phyloP scores from a whole-genome alignment of 441 rosid species.

The Populus tomentosa region DNA sequence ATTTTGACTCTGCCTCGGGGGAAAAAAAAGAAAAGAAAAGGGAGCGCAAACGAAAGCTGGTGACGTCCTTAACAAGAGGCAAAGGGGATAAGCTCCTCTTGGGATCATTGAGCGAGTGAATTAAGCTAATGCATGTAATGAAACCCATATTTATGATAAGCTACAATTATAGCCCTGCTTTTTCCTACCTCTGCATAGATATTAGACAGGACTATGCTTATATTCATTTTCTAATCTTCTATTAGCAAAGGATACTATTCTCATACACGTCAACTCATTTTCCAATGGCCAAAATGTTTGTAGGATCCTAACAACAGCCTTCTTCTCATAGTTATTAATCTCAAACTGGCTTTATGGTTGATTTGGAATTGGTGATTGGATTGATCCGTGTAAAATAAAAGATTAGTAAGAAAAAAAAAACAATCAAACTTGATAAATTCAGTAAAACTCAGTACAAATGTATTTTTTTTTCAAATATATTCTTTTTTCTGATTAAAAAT shows the following conservation, averaged over 20 bases:
- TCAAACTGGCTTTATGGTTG: accelerated
- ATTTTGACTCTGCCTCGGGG: conserved; percentile 26
- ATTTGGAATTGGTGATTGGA: no score
- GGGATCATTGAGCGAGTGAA: background rate
- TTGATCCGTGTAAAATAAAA: no score
- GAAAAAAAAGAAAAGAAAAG: background rate
- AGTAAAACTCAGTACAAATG: accelerated
- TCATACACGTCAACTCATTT: background rate
- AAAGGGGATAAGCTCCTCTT: background rate
- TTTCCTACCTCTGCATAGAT: no score
- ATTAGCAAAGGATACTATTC: background rate
- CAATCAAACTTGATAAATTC: accelerated
- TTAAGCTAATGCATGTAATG: no score
- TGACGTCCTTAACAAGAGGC: conserved; percentile 17
- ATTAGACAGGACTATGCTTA: background rate
- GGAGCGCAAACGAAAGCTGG: conserved; percentile 14
- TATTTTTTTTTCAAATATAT: no score
- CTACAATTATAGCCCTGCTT: no score
- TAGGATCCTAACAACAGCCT: background rate
- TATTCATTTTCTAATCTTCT: background rate
- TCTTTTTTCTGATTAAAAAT: accelerated
- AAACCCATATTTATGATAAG: no score
- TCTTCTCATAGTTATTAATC: no score
- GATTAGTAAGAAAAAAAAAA: no score
- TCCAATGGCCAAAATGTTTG: background rate